Percentiles rank a stretch among this genome's conserved stretches.
These are phyloP conservation scores for Trichosporon sp. DNA, from an alignment of 1,284 basidiomycete species.

Conservation along the genomic window DNA sequence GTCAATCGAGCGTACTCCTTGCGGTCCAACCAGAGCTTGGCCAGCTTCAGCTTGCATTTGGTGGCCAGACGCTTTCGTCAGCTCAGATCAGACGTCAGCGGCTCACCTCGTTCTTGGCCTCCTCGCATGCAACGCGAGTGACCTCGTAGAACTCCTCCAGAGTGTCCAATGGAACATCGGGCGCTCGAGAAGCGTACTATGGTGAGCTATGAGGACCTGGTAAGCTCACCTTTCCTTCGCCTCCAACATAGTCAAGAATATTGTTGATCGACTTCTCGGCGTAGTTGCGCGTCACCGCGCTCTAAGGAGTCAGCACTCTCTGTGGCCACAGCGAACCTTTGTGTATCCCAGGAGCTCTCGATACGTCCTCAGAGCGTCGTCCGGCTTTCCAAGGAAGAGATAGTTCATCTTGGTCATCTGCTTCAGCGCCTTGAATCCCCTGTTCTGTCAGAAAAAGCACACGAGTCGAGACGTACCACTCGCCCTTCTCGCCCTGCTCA, in stretches of 20 bases:
- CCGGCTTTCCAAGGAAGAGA: constrained; percentile 68
- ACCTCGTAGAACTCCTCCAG: constrained; percentile 93
- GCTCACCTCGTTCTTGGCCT: constrained; percentile 89
- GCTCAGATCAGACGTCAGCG: not conserved
- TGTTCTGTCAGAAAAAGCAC: constrained; percentile 44
- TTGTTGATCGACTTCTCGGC: constrained; percentile 98
- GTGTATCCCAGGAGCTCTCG: constrained; percentile 82
- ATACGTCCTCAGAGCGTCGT: constrained; percentile 82
- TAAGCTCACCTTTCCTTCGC: constrained; percentile 66
- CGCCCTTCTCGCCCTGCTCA: constrained; percentile 82
- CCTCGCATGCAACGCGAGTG: constrained; percentile 81
- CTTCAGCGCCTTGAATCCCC: constrained; percentile 99
- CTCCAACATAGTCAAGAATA: constrained; percentile 94
- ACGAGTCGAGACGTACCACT: constrained; percentile 62
- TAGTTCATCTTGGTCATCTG: constrained; percentile 96
- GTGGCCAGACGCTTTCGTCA: constrained; percentile 71
- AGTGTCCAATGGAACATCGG: constrained; percentile 72
- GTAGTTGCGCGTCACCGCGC: constrained; percentile 52
- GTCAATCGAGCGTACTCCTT: constrained; percentile 82
- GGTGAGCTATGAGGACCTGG: not conserved
- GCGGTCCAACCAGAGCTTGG: constrained; percentile 93
- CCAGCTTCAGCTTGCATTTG: constrained; percentile 95
- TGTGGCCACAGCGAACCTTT: constrained; percentile 52
- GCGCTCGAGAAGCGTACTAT: constrained; percentile 45
- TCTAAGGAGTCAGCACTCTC: constrained; percentile 21